Percentiles rank a stretch among this genome's conserved stretches.
These are phyloP conservation scores for Phytophthora constricta DNA, from an alignment of 352 stramenopile species.

Conservation along the genomic window DNA sequence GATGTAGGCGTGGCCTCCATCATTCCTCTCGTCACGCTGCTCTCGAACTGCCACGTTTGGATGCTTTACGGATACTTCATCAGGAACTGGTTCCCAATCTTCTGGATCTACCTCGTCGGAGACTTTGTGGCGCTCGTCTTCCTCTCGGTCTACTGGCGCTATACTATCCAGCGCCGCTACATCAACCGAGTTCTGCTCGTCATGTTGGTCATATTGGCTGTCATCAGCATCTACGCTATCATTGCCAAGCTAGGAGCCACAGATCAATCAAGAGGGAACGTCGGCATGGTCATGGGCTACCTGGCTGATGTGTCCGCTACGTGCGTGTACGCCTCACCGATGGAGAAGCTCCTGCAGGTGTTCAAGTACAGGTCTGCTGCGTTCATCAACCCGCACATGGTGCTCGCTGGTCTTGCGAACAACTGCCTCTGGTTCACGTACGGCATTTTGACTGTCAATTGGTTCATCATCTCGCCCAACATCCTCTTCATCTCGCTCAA, in stretches of 20 bases:
- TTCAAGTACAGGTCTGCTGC: constrained; percentile 31
- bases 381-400: constrained; percentile 35
- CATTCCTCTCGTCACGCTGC: constrained; percentile 56
- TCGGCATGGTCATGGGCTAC: constrained; percentile 32
- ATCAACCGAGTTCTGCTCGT: constrained; percentile 22
- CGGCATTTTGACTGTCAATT: constrained; percentile 36
- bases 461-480: constrained; percentile 41
- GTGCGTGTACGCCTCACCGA: constrained; percentile 32
- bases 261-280: constrained; percentile 22
- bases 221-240: constrained; percentile 39
- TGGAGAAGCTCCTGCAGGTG: constrained; percentile 37
- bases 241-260: constrained; percentile 34
- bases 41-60: constrained; percentile 55
- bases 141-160: constrained; percentile 38
- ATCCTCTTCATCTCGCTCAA: constrained; percentile 43
- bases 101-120: constrained; percentile 47
- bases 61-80: constrained; percentile 43
- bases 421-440: constrained; percentile 46
- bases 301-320: constrained; percentile 30
- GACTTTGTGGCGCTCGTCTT: constrained; percentile 35
- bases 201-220: constrained; percentile 16
- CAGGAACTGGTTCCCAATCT: constrained; percentile 51
- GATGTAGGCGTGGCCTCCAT: constrained; percentile 52
- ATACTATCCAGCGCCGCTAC: constrained; percentile 33
- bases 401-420: constrained; percentile 29